Percentiles rank a stretch among this genome's conserved stretches.
Conservation (phyloP, 108 stramenopile species). For the Skeletonema costatum region DNA sequence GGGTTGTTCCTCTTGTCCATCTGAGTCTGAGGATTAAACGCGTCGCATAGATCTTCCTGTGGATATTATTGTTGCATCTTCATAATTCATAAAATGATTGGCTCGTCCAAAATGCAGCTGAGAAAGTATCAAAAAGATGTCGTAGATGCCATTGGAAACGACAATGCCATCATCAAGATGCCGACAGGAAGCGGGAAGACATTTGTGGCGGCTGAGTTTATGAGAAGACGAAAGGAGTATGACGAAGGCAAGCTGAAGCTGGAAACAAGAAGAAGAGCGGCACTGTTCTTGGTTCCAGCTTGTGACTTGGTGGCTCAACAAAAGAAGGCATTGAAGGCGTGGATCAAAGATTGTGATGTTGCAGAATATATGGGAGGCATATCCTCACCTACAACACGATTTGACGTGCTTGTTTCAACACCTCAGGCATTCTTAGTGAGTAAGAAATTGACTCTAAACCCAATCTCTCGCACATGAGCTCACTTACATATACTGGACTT, state of each 20-base stretch:
- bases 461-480: background rate
- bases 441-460: background rate
- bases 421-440: slow-evolving; percentile 48
- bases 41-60: background rate
- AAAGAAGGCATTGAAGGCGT: slow-evolving; percentile 26
- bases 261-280: slow-evolving; percentile 11
- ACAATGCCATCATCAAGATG: slow-evolving; percentile 54
- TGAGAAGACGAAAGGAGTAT: slow-evolving; percentile 7
- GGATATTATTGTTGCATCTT: background rate
- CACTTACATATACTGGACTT: background rate
- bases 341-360: slow-evolving; percentile 19
- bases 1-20: background rate
- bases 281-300: slow-evolving; percentile 44
- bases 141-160: slow-evolving; percentile 38
- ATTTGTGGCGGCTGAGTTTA: slow-evolving; percentile 49
- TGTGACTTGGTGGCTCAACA: slow-evolving; percentile 44
- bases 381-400: slow-evolving; percentile 17
- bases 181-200: slow-evolving; percentile 54
- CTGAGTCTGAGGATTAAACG: background rate
- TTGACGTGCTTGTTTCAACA: slow-evolving; percentile 51
- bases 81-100: slow-evolving; percentile 6
- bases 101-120: slow-evolving; percentile 8
- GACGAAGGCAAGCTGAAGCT: background rate
- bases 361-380: slow-evolving; percentile 35
- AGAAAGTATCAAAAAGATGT: slow-evolving; percentile 40